phyloP scores from a whole-genome alignment of 495 filamentous ascomycete species.

The Halenospora varia region DNA sequence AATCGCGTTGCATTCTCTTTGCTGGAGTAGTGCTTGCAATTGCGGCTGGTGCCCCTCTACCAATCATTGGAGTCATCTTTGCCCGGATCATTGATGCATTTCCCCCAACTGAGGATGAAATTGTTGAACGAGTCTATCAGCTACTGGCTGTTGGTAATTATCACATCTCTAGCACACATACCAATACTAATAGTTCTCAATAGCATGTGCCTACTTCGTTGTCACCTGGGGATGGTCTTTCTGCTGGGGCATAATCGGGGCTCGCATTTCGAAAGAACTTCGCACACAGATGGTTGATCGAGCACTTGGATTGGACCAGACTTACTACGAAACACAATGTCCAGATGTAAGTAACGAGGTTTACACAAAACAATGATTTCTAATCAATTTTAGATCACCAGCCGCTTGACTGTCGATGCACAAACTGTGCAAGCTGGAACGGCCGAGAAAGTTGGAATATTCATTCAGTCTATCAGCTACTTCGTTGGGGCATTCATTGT shows the following conservation, averaged over 20 bases:
- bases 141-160: constrained; percentile 25
- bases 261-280: constrained; percentile 57
- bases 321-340: constrained; percentile 58
- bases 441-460: constrained; percentile 64
- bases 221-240: constrained; percentile 52
- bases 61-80: constrained; percentile 64
- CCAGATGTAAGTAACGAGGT: constrained; percentile 55
- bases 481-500: constrained; percentile 62
- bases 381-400: constrained; percentile 57
- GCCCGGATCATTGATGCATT: constrained; percentile 64
- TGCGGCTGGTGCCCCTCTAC: constrained; percentile 63
- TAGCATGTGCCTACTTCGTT: constrained; percentile 58
- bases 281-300: constrained; percentile 55
- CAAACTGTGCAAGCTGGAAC: constrained; percentile 47
- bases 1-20: constrained; percentile 36
- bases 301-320: constrained; percentile 58
- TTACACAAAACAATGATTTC: constrained; percentile 15
- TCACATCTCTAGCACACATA: constrained; percentile 19
- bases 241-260: constrained; percentile 60
- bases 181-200: constrained; percentile 56
- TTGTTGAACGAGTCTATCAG: constrained; percentile 9
- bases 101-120: constrained; percentile 44
- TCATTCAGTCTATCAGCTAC: constrained; percentile 52
- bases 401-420: constrained; percentile 56
- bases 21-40: constrained; percentile 50